A percentile compares a stretch with the other conserved stretches of the same genome.
Conservation (phyloP, 768 basidiomycete species). For the Psilocybe azurescens region DNA sequence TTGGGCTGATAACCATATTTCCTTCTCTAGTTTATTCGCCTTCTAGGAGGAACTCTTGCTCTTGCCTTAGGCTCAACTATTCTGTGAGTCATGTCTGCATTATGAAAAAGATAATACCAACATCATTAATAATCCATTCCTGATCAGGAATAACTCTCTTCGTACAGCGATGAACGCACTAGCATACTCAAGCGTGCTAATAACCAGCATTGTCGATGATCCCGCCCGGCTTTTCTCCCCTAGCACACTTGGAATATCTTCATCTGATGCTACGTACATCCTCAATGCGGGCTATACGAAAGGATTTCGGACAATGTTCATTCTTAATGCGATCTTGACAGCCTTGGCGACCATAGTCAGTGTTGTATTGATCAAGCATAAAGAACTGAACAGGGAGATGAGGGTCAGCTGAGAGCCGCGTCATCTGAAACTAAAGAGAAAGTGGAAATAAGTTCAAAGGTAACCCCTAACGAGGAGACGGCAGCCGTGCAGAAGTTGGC, state of each 20-base stretch:
- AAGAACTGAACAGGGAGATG: slow-evolving; percentile 65
- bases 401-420: slow-evolving; percentile 45
- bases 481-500: too few species aligned
- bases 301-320: slow-evolving; percentile 66
- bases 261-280: slow-evolving; percentile 41
- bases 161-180: slow-evolving; percentile 43
- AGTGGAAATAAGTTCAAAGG: not conserved
- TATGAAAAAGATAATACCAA: not conserved
- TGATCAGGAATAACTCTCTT: slow-evolving; percentile 59
- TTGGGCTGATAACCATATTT: not conserved
- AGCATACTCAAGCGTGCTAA: slow-evolving; percentile 39
- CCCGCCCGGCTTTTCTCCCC: slow-evolving; percentile 44
- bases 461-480: not conserved
- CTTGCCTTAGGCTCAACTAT: slow-evolving; percentile 67
- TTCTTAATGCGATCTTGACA: slow-evolving; percentile 61
- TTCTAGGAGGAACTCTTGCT: slow-evolving; percentile 72
- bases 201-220: slow-evolving; percentile 53
- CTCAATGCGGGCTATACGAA: slow-evolving; percentile 54
- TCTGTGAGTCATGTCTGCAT: slow-evolving; percentile 41
- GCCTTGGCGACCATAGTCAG: slow-evolving; percentile 59
- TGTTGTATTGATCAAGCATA: slow-evolving; percentile 64
- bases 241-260: slow-evolving; percentile 38
- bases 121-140: slow-evolving; percentile 20
- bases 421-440: not conserved
- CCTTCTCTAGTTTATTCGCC: slow-evolving; percentile 59